Conservation (phyloP, 2,329 filamentous ascomycete species). For the Verticillium longisporum region DNA sequence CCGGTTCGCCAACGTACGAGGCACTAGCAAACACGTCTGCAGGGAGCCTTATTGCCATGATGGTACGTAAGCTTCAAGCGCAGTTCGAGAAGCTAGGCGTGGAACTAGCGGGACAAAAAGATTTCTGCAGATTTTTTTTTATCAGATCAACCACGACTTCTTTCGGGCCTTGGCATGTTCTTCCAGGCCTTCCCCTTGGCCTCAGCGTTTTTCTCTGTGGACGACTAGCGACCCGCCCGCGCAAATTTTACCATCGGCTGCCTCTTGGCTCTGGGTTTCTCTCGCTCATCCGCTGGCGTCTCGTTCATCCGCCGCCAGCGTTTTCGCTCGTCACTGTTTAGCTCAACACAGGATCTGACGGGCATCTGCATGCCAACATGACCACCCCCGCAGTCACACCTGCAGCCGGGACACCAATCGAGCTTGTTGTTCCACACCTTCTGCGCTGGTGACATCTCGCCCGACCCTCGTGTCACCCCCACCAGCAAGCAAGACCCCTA, state of each 20-base stretch:
- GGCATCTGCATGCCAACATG: neutral
- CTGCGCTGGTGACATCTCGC: neutral
- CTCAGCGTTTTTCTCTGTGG: slow-evolving; percentile 14
- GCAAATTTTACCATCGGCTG: too few relatives aligned
- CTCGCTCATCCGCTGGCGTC: too few relatives aligned
- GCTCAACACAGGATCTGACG: too few relatives aligned
- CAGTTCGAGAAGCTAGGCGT: too few relatives aligned
- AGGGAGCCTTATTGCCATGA: too few relatives aligned
- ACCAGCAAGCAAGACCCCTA: neutral
- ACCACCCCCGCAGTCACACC: neutral
- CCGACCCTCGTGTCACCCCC: neutral
- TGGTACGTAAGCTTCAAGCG: neutral
- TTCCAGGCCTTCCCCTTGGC: neutral
- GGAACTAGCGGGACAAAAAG: neutral
- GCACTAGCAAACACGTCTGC: neutral
- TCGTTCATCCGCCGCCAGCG: too few relatives aligned
- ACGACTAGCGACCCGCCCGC: neutral
- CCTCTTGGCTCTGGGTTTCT: too few relatives aligned
- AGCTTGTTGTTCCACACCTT: neutral
- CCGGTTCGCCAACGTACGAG: neutral
- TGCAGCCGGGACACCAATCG: neutral
- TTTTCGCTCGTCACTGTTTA: too few relatives aligned
- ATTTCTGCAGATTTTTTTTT: neutral
- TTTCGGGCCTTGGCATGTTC: neutral
- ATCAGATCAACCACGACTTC: neutral